These are phyloP conservation scores for Aspergillus indologenus DNA, from an alignment of 495 filamentous ascomycete genomes.

Conservation along the genomic window DNA sequence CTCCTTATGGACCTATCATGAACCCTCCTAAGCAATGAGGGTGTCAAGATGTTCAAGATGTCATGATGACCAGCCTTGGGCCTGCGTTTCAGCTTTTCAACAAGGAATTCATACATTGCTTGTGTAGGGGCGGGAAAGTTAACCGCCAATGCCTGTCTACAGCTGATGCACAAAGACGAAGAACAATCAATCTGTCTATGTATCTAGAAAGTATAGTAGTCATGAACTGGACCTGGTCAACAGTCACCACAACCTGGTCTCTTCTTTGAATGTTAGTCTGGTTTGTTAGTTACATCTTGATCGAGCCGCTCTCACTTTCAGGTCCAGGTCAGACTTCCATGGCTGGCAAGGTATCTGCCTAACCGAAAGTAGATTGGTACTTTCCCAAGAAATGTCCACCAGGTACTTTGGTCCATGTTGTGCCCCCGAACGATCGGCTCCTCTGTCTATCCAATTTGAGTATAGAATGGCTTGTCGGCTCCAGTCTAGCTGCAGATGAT, in stretches of 20 bases:
- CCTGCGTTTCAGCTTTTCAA: not conserved
- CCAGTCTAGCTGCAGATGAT: constrained; percentile 5
- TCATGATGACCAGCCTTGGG: not conserved
- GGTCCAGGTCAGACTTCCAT: not conserved
- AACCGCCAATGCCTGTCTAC: not conserved
- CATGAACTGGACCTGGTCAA: too few relatives aligned
- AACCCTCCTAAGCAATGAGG: not conserved
- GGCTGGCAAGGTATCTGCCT: not conserved
- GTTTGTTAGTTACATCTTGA: too few relatives aligned
- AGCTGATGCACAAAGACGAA: not conserved
- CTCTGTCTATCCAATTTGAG: constrained; percentile 10
- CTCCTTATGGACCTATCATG: not conserved
- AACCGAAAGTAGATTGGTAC: not conserved
- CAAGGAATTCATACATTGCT: not conserved
- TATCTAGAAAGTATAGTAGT: not conserved
- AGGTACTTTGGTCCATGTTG: constrained; percentile 10
- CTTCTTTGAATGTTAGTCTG: not conserved
- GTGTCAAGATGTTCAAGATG: not conserved
- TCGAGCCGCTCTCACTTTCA: not conserved
- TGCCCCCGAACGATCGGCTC: constrained; percentile 11
- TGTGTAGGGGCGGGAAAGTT: not conserved
- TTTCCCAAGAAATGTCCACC: not conserved
- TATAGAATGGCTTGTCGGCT: constrained; percentile 15
- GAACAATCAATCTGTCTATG: not conserved
- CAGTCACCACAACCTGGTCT: not conserved